These are phyloP conservation scores for Fusarium brachygibbosum DNA, from an alignment of 2,329 filamentous ascomycete genomes.

Conservation along the genomic window DNA sequence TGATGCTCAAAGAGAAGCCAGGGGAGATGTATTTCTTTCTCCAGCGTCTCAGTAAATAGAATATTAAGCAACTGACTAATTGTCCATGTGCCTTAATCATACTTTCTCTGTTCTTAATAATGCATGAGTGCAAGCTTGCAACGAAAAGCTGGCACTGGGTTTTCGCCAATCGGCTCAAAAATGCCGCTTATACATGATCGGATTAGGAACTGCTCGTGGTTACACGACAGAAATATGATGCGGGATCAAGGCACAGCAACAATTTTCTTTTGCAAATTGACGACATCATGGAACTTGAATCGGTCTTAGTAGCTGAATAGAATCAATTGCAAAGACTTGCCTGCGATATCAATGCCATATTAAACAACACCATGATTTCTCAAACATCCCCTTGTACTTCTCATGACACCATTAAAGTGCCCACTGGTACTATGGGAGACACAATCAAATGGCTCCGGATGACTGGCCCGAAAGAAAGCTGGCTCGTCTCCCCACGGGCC, in stretches of 20 bases:
- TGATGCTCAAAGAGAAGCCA: neutral
- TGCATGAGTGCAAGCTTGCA: neutral
- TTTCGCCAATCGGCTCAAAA: neutral
- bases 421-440: conserved; percentile 2
- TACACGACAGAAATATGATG: conserved; percentile 3
- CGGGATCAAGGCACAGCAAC: neutral
- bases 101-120: neutral
- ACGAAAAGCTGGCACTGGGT: neutral
- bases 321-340: neutral
- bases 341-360: neutral
- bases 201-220: neutral
- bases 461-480: conserved; percentile 1
- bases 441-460: conserved; percentile 4
- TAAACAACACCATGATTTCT: conserved; percentile 6
- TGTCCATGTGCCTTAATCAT: neutral
- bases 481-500: conserved; percentile 14
- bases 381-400: neutral
- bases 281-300: neutral
- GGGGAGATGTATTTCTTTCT: neutral
- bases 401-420: conserved; percentile 6
- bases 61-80: neutral
- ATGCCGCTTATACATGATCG: neutral
- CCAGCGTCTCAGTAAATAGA: neutral
- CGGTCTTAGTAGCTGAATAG: neutral
- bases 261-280: neutral